Conservation (phyloP, 352 stramenopile genomes). For the Phytophthora melonis region DNA sequence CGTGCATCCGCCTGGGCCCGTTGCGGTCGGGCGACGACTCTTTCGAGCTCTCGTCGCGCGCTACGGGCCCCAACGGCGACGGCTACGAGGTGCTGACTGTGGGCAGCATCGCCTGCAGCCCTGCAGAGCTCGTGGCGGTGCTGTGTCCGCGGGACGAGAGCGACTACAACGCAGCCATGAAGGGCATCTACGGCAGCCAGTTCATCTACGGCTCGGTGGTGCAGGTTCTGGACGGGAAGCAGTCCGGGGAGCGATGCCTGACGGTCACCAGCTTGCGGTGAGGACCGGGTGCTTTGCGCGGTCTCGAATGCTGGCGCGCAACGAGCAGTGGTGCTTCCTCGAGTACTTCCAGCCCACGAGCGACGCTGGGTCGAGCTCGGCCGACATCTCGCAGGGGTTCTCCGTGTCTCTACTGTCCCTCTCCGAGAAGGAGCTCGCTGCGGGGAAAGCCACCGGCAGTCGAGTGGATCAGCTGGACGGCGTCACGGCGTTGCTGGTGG, state of each 20-base stretch:
- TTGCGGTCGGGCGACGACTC: slow-evolving; percentile 4
- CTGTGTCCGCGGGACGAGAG: slow-evolving; percentile 37
- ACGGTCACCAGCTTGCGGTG: slow-evolving; percentile 44
- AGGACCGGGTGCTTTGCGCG: slow-evolving; percentile 54
- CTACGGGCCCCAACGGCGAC: neutral
- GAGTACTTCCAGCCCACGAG: slow-evolving; percentile 47
- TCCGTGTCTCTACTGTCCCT: slow-evolving; percentile 43
- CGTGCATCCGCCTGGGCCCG: slow-evolving; percentile 28
- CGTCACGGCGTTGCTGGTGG: slow-evolving; percentile 42
- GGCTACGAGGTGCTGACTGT: slow-evolving; percentile 39
- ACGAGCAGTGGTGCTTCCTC: slow-evolving; percentile 65
- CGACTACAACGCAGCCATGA: slow-evolving; percentile 52
- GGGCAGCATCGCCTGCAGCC: slow-evolving; percentile 41
- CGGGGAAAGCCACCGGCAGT: slow-evolving; percentile 38
- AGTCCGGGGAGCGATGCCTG: slow-evolving; percentile 11
- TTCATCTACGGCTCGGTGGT: slow-evolving; percentile 67
- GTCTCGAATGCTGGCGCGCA: slow-evolving; percentile 42
- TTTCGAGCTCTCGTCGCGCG: slow-evolving; percentile 33
- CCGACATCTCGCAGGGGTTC: slow-evolving; percentile 36
- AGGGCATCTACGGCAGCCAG: slow-evolving; percentile 41
- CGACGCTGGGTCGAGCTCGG: slow-evolving; percentile 3
- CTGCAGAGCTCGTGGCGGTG: slow-evolving; percentile 38
- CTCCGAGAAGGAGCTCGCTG: slow-evolving; percentile 36
- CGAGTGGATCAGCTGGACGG: slow-evolving; percentile 54
- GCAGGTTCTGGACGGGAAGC: slow-evolving; percentile 27